Conservation (phyloP, 192 early-diverging fungal genomes). For the Cetraspora pellucida region DNA sequence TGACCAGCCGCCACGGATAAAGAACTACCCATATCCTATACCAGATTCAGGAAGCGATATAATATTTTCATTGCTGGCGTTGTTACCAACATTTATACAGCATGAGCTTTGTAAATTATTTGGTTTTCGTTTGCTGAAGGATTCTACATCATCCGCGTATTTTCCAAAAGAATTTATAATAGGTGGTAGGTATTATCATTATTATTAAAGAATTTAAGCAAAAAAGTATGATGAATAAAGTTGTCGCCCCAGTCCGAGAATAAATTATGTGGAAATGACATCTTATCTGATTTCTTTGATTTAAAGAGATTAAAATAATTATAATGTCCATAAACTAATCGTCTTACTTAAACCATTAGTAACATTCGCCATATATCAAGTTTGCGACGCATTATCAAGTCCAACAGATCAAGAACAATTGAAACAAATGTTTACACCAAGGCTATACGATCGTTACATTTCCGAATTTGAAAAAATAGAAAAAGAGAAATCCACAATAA, state of each 20-base stretch:
- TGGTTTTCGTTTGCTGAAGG: conserved; percentile 26
- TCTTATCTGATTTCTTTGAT: not conserved
- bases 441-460: conserved; percentile 35
- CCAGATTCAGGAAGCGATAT: conserved; percentile 9
- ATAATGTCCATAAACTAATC: not conserved
- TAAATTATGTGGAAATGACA: not conserved
- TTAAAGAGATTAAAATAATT: not conserved
- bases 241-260: not conserved
- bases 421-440: conserved; percentile 31
- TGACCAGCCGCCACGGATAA: conserved; percentile 38
- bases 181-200: conserved; percentile 35
- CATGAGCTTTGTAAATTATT: conserved; percentile 36
- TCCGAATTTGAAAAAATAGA: conserved; percentile 24
- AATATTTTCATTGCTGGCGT: conserved; percentile 31
- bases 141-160: conserved; percentile 33
- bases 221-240: not conserved
- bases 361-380: conserved; percentile 6
- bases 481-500: conserved; percentile 21
- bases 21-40: conserved; percentile 41
- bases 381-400: conserved; percentile 19
- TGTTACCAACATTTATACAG: conserved; percentile 36
- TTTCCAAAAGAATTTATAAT: conserved; percentile 47
- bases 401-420: not conserved
- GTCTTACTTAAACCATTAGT: not conserved
- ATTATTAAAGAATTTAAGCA: not conserved